Evolutionary conservation across 495 filamentous ascomycete species (phyloP).

Genomic region (Aspergillus steynii): DNA sequence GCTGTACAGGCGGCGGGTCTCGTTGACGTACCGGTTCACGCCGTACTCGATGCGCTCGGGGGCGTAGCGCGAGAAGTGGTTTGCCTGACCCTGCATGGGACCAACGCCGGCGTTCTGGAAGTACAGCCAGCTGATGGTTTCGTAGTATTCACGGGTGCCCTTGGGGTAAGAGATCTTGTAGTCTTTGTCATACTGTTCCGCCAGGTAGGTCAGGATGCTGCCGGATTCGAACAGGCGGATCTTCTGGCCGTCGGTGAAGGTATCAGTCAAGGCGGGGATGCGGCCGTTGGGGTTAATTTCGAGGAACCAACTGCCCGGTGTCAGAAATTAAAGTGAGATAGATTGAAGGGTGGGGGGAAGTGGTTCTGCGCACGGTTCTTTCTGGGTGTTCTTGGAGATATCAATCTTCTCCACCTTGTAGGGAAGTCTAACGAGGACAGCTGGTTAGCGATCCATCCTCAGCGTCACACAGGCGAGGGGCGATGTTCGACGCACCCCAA

Average conservation of each 20-base stretch:
- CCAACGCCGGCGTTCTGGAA: constrained; percentile 78
- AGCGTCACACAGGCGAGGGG: neutral
- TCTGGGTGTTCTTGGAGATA: constrained; percentile 73
- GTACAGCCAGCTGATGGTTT: constrained; percentile 77
- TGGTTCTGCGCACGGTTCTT: constrained; percentile 58
- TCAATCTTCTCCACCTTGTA: constrained; percentile 70
- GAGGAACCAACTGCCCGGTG: constrained; percentile 66
- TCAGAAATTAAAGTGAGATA: neutral
- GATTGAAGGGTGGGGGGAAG: neutral
- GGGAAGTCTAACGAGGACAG: constrained; percentile 39
- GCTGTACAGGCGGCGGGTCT: constrained; percentile 77
- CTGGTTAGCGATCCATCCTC: constrained; percentile 10
- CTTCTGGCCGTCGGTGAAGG: constrained; percentile 65
- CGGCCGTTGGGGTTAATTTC: constrained; percentile 94
- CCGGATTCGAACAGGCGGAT: constrained; percentile 84
- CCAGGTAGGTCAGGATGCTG: constrained; percentile 83
- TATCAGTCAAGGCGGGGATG: constrained; percentile 89
- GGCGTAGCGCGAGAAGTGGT: constrained; percentile 87
- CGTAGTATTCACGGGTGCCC: constrained; percentile 73
- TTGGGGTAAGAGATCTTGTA: constrained; percentile 81
- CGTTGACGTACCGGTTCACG: constrained; percentile 77
- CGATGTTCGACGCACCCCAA: constrained; percentile 50
- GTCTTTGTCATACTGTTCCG: constrained; percentile 75
- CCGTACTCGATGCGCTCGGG: constrained; percentile 87
- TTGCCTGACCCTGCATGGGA: constrained; percentile 92